Evolutionary conservation across 257 asterid species (phyloP), one percentile per base, ranked within the genome.

Genomic region (Solanum okadae): DNA sequence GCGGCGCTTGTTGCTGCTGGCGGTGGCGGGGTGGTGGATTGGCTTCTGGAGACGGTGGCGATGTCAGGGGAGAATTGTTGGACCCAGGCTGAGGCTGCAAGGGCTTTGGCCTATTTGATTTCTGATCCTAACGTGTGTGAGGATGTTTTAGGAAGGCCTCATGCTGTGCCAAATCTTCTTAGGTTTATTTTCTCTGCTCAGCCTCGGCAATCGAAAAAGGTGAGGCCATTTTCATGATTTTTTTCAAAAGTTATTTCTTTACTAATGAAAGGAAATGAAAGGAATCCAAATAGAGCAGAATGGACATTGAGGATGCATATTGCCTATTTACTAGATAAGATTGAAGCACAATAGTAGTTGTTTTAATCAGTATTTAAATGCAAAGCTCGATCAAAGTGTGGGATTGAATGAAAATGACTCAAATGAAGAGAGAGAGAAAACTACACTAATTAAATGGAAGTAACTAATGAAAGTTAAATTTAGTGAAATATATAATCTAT

Each of bases 1-100:
- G 93, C 94, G 73, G 99, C 99, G 42, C 95, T 97, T 83, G 98
- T 96, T 16, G 95, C 92, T n/a, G 99, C 99, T 0, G 99, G 99
- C 13, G 98, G 98, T 25, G 99, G 99, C 15, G 96, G 96, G 44
- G 99, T 97, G 72, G 94, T 95, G 10, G 99, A 97, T 90, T 97
- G 99, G 99, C 90, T 97, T 87, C 77, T 96, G 89, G 98, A 97
- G 88, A 97, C 99, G 8, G 98, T 93, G 79, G 86, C 70, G 44
- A 82, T 22, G 29, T 78, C 95, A 5, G 93, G 92, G 89, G 98
- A 95, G 59, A 92, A 92, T 49, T 89, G 90, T 78, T 96, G 94
- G 34, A 92, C 98, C 16, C 99, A 96, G 93, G 94, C 97, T 3
- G 99, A 97, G 90, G 91, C 99, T 4, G 98, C 99, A 10, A 94